phyloP scores from a whole-genome alignment of 441 rosid genomes.

The Mallotus repandus region DNA sequence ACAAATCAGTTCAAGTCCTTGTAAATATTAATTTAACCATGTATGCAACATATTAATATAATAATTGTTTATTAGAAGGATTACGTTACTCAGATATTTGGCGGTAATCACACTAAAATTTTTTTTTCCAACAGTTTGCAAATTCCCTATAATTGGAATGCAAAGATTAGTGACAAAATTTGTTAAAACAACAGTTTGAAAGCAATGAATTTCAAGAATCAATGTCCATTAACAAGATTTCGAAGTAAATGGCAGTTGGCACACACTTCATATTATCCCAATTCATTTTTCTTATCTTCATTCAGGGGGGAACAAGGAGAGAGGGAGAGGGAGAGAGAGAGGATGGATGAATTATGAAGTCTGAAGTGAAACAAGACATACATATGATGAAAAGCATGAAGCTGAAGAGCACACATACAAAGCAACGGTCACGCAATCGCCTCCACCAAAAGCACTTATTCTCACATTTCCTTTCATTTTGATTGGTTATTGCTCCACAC shows the following conservation, averaged over 20 bases:
- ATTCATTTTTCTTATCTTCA: background rate
- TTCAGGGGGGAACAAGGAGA: background rate
- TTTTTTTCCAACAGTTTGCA: background rate
- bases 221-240: background rate
- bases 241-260: background rate
- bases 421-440: conserved; percentile 78
- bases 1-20: background rate
- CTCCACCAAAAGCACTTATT: conserved; percentile 62
- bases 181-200: background rate
- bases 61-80: background rate
- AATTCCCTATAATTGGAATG: background rate
- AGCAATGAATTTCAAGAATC: background rate
- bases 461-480: conserved; percentile 41
- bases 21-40: background rate
- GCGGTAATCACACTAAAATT: background rate
- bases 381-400: conserved; percentile 81
- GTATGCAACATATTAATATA: background rate
- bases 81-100: background rate
- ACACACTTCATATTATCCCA: background rate
- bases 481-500: conserved; percentile 93
- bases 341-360: background rate
- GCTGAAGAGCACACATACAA: conserved; percentile 52
- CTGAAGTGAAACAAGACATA: conserved; percentile 35
- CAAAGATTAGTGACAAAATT: background rate
- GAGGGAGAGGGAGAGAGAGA: background rate